Conservation (phyloP, 495 filamentous ascomycete species). For the Bombardia bombarda region DNA sequence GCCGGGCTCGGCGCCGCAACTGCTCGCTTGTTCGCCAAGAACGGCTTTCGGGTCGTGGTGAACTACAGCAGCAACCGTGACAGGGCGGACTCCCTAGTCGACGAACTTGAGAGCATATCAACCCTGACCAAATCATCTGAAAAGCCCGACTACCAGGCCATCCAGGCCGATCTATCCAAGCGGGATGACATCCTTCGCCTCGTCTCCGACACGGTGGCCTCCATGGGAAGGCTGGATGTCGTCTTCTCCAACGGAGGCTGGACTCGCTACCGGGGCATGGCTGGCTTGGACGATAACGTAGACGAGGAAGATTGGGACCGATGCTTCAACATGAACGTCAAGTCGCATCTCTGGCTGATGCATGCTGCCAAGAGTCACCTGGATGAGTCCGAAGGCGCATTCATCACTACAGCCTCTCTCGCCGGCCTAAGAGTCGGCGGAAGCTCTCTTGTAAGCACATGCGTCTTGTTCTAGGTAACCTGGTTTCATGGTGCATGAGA, state of each 20-base stretch:
- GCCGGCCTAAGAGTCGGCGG: conserved; percentile 46
- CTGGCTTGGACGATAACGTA: conserved; percentile 45
- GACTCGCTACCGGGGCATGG: conserved; percentile 43
- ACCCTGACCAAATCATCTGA: background rate
- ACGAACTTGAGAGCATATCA: conserved; percentile 30
- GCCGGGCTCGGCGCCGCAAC: conserved; percentile 51
- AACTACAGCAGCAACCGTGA: conserved; percentile 43
- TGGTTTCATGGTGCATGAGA: background rate
- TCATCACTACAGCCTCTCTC: conserved; percentile 45
- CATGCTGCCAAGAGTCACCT: conserved; percentile 39
- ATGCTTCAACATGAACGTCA: conserved; percentile 52
- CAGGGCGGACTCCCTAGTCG: conserved; percentile 35
- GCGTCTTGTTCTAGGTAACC: background rate
- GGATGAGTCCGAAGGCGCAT: conserved; percentile 41
- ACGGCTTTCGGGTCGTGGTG: conserved; percentile 40
- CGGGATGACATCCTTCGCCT: conserved; percentile 34
- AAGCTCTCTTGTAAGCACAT: conserved; percentile 33
- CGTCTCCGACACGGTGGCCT: conserved; percentile 30
- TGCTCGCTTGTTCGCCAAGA: conserved; percentile 38
- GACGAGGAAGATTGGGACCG: conserved; percentile 50
- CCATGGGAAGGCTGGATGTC: conserved; percentile 44
- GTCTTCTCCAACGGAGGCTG: conserved; percentile 52
- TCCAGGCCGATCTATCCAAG: conserved; percentile 44
- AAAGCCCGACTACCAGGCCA: conserved; percentile 23
- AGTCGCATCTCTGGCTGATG: conserved; percentile 48